These are phyloP conservation scores for Aspergillus carlsbadensis DNA, from an alignment of 495 filamentous ascomycete genomes.

Conservation along the genomic window DNA sequence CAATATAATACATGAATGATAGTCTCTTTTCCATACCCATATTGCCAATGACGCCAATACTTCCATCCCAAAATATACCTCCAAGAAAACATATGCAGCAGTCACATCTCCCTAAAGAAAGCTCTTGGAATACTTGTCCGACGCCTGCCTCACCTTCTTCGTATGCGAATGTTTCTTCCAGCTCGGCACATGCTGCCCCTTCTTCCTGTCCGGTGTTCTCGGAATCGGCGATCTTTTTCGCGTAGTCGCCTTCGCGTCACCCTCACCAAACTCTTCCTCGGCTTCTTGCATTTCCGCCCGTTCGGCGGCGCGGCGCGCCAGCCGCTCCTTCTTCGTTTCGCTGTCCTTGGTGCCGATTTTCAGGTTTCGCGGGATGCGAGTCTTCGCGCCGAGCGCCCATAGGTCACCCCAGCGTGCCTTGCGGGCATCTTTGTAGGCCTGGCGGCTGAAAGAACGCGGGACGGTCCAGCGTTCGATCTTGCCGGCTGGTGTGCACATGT, in stretches of 20 bases:
- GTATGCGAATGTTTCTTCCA: conserved; percentile 49
- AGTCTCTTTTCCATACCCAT: background rate
- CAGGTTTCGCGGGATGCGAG: conserved; percentile 58
- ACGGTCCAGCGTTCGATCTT: conserved; percentile 94
- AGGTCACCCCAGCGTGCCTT: conserved; percentile 91
- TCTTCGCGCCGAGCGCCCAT: conserved; percentile 95
- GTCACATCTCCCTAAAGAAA: conserved; percentile 5
- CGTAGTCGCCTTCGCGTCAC: conserved; percentile 28
- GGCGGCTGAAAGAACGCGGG: conserved; percentile 72
- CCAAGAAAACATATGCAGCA: background rate
- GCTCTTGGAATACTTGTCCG: conserved; percentile 34
- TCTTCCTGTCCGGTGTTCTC: conserved; percentile 30
- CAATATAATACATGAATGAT: conserved; percentile 22
- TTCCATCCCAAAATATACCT: background rate
- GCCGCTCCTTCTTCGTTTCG: conserved; percentile 51
- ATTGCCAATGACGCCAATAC: conserved; percentile 3
- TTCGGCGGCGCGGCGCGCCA: conserved; percentile 34
- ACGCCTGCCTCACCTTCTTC: conserved; percentile 41
- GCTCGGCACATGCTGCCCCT: conserved; percentile 42
- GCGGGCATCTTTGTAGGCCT: conserved; percentile 86
- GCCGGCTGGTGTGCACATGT: conserved; percentile 84
- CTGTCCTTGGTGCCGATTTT: conserved; percentile 61
- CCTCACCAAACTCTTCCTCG: conserved; percentile 28
- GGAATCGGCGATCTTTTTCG: conserved; percentile 12
- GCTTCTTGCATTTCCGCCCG: conserved; percentile 34